Evolutionary conservation across 2,329 filamentous ascomycete genomes (phyloP).

Genomic region (Thelonectria olida): DNA sequence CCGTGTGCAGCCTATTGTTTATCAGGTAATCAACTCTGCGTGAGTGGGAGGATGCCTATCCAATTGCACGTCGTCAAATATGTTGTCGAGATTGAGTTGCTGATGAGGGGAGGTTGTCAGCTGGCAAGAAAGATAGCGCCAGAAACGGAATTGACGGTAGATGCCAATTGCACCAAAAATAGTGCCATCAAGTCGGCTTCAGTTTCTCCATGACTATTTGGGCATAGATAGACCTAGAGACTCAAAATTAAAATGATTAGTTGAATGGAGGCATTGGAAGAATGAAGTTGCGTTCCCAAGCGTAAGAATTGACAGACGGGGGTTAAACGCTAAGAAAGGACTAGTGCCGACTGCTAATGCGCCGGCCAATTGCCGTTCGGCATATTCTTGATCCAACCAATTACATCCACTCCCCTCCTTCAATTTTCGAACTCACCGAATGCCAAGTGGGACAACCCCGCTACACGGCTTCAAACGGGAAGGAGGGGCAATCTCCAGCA

Average conservation of each 20-base stretch:
- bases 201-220: too few relatives aligned
- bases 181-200: too few relatives aligned
- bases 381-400: not conserved
- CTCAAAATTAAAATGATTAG: too few relatives aligned
- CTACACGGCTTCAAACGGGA: conserved; percentile 26
- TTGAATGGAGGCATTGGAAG: too few relatives aligned
- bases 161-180: too few relatives aligned
- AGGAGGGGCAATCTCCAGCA: conserved; percentile 34
- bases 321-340: too few relatives aligned
- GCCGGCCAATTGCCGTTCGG: not conserved
- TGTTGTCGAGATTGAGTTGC: too few relatives aligned
- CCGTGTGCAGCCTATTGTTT: conserved; percentile 25
- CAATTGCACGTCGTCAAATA: too few relatives aligned
- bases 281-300: too few relatives aligned
- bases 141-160: too few relatives aligned
- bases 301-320: too few relatives aligned
- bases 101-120: not conserved
- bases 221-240: too few relatives aligned
- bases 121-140: not conserved
- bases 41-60: conserved; percentile 1
- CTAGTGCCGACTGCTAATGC: not conserved
- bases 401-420: conserved; percentile 20
- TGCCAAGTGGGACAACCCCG: conserved; percentile 23
- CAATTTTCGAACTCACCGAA: conserved; percentile 39
- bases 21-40: conserved; percentile 27